Evolutionary conservation across 192 early-diverging fungal species (phyloP), one percentile per base, ranked within the genome.

Genomic region (Lunasporangiospora selenospora): DNA sequence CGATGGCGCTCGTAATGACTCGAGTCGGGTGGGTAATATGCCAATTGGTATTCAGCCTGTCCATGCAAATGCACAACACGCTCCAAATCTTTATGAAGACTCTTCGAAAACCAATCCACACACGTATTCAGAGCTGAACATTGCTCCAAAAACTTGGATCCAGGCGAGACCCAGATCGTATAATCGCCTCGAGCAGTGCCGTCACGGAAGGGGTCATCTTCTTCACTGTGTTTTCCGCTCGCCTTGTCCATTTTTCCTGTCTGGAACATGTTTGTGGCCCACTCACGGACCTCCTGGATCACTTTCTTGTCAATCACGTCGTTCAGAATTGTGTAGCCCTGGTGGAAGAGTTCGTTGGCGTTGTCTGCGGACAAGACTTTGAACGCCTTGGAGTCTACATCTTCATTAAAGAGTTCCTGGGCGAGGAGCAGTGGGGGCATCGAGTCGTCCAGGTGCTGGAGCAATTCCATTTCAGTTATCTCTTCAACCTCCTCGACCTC

Each of bases 1-100:
- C 86, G 61, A 44, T 88, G 86, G 15, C 77, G 47, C 54, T 83
- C 79, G 57, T 83, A 83, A 15, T 73, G 73, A 24, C 75, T 80
- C 10, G 71, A 65, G 13, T 77, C 60, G 21, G 79, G 69, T 34
- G 77, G 81, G 42, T 81, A 83, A 34, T 79, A 79, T 4, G 75
- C 75, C 33, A 83, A 34, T 23, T 83, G 82, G 41, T 81, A 83
- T 49, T 83, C 82, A 8, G 70, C 78, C 12, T 75, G 62, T 16
- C 79, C 79, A 48, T 78, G 62, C 18, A 83, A 41, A 32, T 76
- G 79, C 18, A 83, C 66, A 4, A 83, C 58, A 32, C 63, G 60
- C 6, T 62, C 50, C 41, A 83, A 37, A 54, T 83, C 81, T 12
- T 73, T 45, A 41, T 77, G 63, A 9, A 83, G 44, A 36, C 53